These are phyloP conservation scores for Aureobasidium mangrovei DNA, from an alignment of 2,329 filamentous ascomycete genomes.

Conservation along the genomic window DNA sequence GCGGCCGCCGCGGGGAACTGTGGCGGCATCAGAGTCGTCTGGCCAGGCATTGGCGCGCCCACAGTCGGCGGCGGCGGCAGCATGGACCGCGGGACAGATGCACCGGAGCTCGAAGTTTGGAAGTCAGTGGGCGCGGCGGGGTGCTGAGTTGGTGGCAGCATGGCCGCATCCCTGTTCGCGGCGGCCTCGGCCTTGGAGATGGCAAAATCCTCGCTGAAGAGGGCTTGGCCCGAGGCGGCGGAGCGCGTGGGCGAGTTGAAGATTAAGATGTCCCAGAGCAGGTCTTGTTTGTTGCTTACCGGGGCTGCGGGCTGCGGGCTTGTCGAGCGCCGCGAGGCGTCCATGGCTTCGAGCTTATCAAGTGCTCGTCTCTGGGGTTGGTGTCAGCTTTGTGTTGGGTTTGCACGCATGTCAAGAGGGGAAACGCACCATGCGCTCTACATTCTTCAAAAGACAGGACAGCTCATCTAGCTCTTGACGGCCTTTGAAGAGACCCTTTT, in stretches of 20 bases:
- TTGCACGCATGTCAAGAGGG: background rate
- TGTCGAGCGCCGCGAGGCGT: constrained; percentile 1
- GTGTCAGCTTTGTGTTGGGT: background rate
- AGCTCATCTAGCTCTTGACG: background rate
- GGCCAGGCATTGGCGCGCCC: background rate
- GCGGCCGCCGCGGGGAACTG: background rate
- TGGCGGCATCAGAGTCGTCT: background rate
- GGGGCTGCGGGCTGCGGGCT: constrained; percentile 2
- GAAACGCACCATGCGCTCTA: constrained; percentile 2
- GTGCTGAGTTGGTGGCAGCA: background rate
- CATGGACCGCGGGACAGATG: background rate
- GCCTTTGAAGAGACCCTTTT: constrained; percentile 10
- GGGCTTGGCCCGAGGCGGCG: background rate
- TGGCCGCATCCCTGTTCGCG: background rate
- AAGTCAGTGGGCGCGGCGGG: no score
- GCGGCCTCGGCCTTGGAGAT: background rate
- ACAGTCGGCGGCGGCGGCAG: background rate
- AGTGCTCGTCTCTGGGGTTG: background rate
- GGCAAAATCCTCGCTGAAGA: constrained; percentile 8
- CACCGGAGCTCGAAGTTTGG: background rate
- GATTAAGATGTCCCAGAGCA: constrained; percentile 11
- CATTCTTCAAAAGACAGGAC: constrained; percentile 4
- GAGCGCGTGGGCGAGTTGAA: background rate
- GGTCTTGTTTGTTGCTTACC: constrained; percentile 2
- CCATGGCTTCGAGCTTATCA: constrained; percentile 6